Evolutionary conservation across 768 basidiomycete species (phyloP), one percentile per base, ranked within the genome.

Genomic region (Mycena chlorophos): DNA sequence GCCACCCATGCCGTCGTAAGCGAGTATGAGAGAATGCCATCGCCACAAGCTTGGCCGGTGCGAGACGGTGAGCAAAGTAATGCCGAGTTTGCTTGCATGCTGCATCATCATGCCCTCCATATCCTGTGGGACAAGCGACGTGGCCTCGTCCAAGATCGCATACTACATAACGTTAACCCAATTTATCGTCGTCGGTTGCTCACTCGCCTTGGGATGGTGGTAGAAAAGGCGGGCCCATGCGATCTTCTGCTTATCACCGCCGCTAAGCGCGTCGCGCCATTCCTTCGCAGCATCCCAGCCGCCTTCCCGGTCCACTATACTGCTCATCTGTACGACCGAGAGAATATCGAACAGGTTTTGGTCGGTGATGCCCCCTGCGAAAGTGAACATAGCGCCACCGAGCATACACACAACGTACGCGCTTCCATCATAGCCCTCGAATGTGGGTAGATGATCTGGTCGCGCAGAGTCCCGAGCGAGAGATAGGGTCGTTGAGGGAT

Each of bases 141-240:
- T 98, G 51, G 95, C 95, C 68, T 99, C 96, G 65, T 99, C 96
- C 46, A 98, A 77, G 54, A 98, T 94, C 12, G 95, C 96, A 63
- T 96, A 98, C 93, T 95, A 63, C 16, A 22, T 26, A 55, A 49
- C 23, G 1, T 42, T 16, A 25, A 42, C 30, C 49, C 19, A 61
- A 3, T n/a, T n/a, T n/a, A n/a, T n/a, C n/a, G n/a, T n/a, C n/a
- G n/a, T n/a, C n/a, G n/a, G n/a, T n/a, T n/a, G n/a, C n/a, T n/a
- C n/a, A 66, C 78, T 61, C 59, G 86, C 93, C 81, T 93, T 95
- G 10, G 96, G 96, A 54, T 81, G 77, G 67, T 98, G 96, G 69
- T 99, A 99, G 68, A 98, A 99, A 62, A 99, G 70, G 62, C 96
- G 77, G 13, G 94, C 96, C 94, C 96, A 98, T 0, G 96, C 96